Evolutionary conservation across 345 rosid genomes (phyloP), one percentile per base, ranked within the genome.

Genomic region (Eucalyptus tenuipes): DNA sequence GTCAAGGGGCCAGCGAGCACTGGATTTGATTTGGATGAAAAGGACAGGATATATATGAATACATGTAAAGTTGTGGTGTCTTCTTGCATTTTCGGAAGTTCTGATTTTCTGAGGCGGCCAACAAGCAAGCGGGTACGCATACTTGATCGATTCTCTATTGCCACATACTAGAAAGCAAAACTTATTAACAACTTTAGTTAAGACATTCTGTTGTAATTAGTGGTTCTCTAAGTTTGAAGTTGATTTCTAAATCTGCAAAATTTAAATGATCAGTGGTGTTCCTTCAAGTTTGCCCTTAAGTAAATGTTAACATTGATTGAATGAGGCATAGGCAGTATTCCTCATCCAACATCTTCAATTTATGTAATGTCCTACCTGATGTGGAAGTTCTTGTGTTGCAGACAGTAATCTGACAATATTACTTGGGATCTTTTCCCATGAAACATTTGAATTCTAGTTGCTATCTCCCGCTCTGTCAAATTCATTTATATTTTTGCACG

Each of bases 81-180:
- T 90, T 96, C 99, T 90, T 97, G 99, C 94, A 97, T 97, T 80
- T 96, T 97, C 25, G 99, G 99, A 80, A 96, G 95, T 94, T 96
- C 96, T 90, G 99, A 97, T 93, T 96, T 96, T 91, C 91, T 97
- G 88, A 93, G 99, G 91, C 92, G 97, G 91, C 99, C 99, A 89
- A 94, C 95, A 27, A 95, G 93, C 91, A 94, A 89, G 93, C 92
- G 85, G 93, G 99, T 97, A 93, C 24, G 37, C 80, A 75, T 75
- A 37, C 47, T 37, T 75, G 57, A 89, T 61, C 31, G 42, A 49
- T 84, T 87, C 52, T 59, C 86, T 71, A 44, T 37, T 85, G 59
- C 59, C 29, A 49, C 42, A n/a, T 85, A 40, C 44, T 49, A 49
- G 87, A n/a, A 68, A 68, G 81, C 81, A 71, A 40, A 71, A 37